These are phyloP conservation scores for Agrocybe chaxingu DNA, from an alignment of 768 basidiomycete species.

Conservation along the genomic window DNA sequence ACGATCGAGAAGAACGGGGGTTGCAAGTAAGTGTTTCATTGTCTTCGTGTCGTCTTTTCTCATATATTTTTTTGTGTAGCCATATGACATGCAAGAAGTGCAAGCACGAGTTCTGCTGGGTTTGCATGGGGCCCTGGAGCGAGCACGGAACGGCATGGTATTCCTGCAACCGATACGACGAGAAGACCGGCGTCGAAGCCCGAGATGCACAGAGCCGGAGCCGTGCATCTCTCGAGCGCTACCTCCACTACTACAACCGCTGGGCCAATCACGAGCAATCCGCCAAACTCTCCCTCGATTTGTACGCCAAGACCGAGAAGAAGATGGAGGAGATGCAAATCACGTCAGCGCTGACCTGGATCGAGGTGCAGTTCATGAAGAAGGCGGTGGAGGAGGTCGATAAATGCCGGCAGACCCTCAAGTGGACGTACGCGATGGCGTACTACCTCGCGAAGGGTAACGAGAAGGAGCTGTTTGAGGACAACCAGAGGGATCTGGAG, in stretches of 20 bases:
- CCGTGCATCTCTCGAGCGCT: conserved; percentile 89
- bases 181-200: conserved; percentile 82
- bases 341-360: conserved; percentile 90
- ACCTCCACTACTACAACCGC: conserved; percentile 98
- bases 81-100: conserved; percentile 99
- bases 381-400: conserved; percentile 93
- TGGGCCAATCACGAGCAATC: conserved; percentile 99
- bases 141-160: conserved; percentile 99
- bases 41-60: conserved; percentile 4
- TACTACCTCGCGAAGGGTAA: conserved; percentile 92
- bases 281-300: conserved; percentile 90
- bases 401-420: conserved; percentile 90
- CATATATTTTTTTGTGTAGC: conserved; percentile 37
- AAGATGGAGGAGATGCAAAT: conserved; percentile 99
- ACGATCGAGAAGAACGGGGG: conserved; percentile 99
- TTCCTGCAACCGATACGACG: conserved; percentile 96
- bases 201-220: conserved; percentile 90
- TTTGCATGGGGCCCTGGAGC: conserved; percentile 98
- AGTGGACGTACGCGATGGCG: conserved; percentile 99
- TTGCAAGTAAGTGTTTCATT: conserved; percentile 80
- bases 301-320: conserved; percentile 96
- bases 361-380: conserved; percentile 98
- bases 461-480: conserved; percentile 93
- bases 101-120: conserved; percentile 99
- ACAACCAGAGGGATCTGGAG: conserved; percentile 96